Evolutionary conservation across 2,329 filamentous ascomycete species (phyloP), one percentile per base, ranked within the genome.

Genomic region (Remersonia thermophila): DNA sequence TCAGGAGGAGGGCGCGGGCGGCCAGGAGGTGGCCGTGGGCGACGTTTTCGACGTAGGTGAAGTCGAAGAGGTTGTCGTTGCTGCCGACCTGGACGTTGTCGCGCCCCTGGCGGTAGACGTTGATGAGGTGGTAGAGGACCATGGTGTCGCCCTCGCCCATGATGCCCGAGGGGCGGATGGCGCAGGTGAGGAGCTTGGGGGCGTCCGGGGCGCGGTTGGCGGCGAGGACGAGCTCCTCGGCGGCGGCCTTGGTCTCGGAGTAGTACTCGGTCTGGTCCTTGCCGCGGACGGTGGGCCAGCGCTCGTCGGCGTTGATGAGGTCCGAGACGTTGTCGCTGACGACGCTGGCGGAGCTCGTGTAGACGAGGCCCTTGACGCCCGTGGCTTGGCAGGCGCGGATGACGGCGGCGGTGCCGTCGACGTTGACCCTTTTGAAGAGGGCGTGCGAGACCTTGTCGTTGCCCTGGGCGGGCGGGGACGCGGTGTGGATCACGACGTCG

Each of bases 401-500:
- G 33, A 95, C 71, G 46, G 80, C 77, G 46, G 67, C 68, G 11
- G 91, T 95, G 35, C 89, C 89, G 35, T 85, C 79, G 35, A 94
- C 79, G 57, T 96, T 98, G 54, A 96, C 82, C 56, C 77, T 79
- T 50, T 74, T 73, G 56, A 91, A 80, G 26, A 83, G 60, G 13
- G 71, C 68, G 45, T 78, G 66, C 50, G 67, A 59, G 52, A 70
- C 59, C 52, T 63, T 60, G 55, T 66, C 51, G 51, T 57, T 58
- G 60, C 71, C 62, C 54, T 72, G 69, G 40, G 64, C 67, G 16
- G 67, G 59, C 27, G 83, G 83, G 25, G 79, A 83, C 14, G 89
- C 91, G 2, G 87, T 93, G 60, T 98, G 89, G 51, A 96, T 80
- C 35, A 98, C 84, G 11, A 93, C 73, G 53, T 86, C 77, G 14